Evolutionary conservation across 2,329 filamentous ascomycete genomes (phyloP).

Genomic region (Phialocephala subalpina): DNA sequence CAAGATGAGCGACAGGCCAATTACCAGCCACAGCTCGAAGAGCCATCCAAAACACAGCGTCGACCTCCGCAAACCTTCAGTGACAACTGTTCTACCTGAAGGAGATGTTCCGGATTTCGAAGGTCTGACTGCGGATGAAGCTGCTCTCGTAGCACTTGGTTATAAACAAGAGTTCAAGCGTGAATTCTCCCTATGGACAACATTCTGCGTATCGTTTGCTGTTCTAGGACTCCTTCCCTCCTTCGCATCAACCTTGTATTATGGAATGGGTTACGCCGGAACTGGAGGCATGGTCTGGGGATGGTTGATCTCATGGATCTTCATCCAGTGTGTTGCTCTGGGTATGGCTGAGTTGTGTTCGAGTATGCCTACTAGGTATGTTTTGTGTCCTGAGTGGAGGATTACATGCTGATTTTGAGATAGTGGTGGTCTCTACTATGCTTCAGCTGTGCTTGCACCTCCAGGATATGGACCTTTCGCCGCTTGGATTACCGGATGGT

Average conservation of each 20-base stretch:
- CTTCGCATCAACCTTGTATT: constrained; percentile 75
- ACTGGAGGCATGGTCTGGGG: constrained; percentile 77
- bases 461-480: constrained; percentile 71
- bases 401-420: constrained; percentile 18
- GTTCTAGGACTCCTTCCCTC: constrained; percentile 75
- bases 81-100: constrained; percentile 58
- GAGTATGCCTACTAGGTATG: constrained; percentile 72
- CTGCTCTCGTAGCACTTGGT: constrained; percentile 67
- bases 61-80: constrained; percentile 41
- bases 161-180: constrained; percentile 62
- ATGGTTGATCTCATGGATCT: constrained; percentile 76
- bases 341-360: constrained; percentile 77
- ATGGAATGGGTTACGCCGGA: constrained; percentile 69
- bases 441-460: constrained; percentile 74
- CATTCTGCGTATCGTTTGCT: constrained; percentile 78
- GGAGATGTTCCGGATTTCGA: constrained; percentile 56
- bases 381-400: background rate
- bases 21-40: constrained; percentile 21
- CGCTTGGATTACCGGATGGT: constrained; percentile 58
- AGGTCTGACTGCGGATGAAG: constrained; percentile 62
- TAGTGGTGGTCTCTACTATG: constrained; percentile 76
- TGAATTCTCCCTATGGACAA: constrained; percentile 78
- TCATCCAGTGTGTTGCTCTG: constrained; percentile 75
- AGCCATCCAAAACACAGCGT: constrained; percentile 13
- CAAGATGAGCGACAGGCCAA: constrained; percentile 29